A percentile compares a stretch with the other conserved stretches of the same genome.
These are phyloP conservation scores for Fusarium tanahbumbuense DNA, from an alignment of 2,329 filamentous ascomycete species.

Conservation along the genomic window DNA sequence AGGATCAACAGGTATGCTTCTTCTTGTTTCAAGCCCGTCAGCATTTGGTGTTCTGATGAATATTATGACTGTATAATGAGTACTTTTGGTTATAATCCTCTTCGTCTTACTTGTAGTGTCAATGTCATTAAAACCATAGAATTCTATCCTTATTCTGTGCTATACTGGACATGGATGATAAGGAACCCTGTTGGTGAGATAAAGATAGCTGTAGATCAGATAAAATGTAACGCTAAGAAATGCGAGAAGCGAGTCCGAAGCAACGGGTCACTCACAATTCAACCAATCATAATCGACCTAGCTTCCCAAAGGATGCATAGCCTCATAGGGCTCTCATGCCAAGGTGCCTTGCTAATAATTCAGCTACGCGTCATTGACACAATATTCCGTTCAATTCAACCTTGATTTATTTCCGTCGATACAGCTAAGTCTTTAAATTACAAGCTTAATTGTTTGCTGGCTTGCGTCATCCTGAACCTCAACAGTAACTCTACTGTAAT, in stretches of 20 bases:
- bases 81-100: neutral
- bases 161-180: neutral
- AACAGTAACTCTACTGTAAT: neutral
- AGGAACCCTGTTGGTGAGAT: neutral
- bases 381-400: slow-evolving; percentile 12
- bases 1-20: neutral
- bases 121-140: too few relatives aligned
- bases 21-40: slow-evolving; percentile 1
- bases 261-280: neutral
- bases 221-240: slow-evolving; percentile 2
- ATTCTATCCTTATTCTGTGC: too few relatives aligned
- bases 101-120: neutral
- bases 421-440: neutral
- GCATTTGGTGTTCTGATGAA: neutral
- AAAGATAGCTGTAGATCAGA: slow-evolving; percentile 3
- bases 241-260: slow-evolving; percentile 32
- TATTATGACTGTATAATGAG: neutral
- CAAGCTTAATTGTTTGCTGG: neutral
- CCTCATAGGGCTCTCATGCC: neutral
- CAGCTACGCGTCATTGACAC: neutral
- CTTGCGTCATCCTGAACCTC: slow-evolving; percentile 9
- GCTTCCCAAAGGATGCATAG: slow-evolving; percentile 4
- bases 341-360: neutral
- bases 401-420: neutral
- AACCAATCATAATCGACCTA: slow-evolving; percentile 8